Base-by-base conservation (phyloP, 306 rosid species). In the Trifolium fragiferum region DNA sequence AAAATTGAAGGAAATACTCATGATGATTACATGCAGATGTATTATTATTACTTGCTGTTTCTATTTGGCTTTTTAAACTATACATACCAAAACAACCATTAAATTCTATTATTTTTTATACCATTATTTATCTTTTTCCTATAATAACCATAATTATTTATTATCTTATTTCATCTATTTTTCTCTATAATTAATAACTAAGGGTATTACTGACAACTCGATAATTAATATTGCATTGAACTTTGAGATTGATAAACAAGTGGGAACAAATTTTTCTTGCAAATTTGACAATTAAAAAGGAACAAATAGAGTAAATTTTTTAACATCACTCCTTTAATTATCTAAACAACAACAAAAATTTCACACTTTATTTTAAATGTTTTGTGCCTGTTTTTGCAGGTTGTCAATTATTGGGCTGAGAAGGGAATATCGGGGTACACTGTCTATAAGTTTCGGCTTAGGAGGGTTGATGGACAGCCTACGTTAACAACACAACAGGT, bases 391-490 rank as follows among this genome's bases (percentile, higher is more conserved):
- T 41, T 74, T 74, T 81, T 81, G 51, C 84, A 94, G 98, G 99
- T 94, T 77, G 89, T 83, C 62, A 66, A 83, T 16, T 87, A 84
- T 81, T 92, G 99, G 99, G 93, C 90, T 23, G 99, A 92, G 66
- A 90, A 92, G 86, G 99, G 99, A 80, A 71, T 90, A 68, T 89
- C 99, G 76, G 99, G 99, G 44, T 94, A 85, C 83, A 94, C 95
- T 7, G 95, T 94, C 33, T 94, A 55, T 41, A 94, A 94, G 86
- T 94, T 70, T 86, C 85, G 96, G 64, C 90, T 94, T 57, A 86
- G 81, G 90, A 93, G 99, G 74, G 77, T 89, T 21, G 96, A 87
- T 37, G 98, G 92, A 70, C 99, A 94, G 72, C 88, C 98, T 67
- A 30, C 70, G 53, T 75, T 94, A 81, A 94, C 99, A 23, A 94